These are phyloP conservation scores for Mucor lusitanicus DNA, from an alignment of 371 early-diverging fungal species.

Conservation along the genomic window DNA sequence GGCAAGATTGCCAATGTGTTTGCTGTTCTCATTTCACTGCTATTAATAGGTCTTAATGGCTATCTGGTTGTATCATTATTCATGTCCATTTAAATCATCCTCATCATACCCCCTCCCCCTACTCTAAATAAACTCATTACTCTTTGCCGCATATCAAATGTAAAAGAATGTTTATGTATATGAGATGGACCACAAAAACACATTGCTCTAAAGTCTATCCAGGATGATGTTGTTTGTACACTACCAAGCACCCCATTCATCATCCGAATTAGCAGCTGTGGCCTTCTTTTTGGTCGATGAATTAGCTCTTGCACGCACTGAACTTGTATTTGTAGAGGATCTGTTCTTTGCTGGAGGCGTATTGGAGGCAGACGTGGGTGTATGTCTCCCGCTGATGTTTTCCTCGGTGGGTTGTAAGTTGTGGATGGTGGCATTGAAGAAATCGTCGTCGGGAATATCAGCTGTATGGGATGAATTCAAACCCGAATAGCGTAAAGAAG, in stretches of 20 bases:
- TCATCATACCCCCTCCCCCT: background rate
- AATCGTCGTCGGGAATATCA: slow-evolving; percentile 47
- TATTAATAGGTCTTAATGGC: slow-evolving; percentile 62
- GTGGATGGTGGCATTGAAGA: slow-evolving; percentile 44
- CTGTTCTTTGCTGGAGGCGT: slow-evolving; percentile 28
- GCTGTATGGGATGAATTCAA: slow-evolving; percentile 16
- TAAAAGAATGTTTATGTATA: background rate
- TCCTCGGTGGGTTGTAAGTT: slow-evolving; percentile 38
- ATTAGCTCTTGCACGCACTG: slow-evolving; percentile 33
- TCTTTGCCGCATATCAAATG: too few relatives aligned
- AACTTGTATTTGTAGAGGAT: background rate
- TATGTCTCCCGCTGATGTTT: slow-evolving; percentile 12
- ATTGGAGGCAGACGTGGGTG: slow-evolving; percentile 34
- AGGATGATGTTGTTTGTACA: slow-evolving; percentile 1
- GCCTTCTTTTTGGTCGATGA: slow-evolving; percentile 37
- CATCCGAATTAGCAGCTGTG: slow-evolving; percentile 47
- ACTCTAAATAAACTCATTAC: background rate
- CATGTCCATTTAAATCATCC: slow-evolving; percentile 4
- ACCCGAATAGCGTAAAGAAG: slow-evolving; percentile 16
- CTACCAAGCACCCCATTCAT: slow-evolving; percentile 64
- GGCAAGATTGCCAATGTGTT: slow-evolving; percentile 38
- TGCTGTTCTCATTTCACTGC: slow-evolving; percentile 44
- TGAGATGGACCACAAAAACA: too few relatives aligned
- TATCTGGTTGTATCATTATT: slow-evolving; percentile 52
- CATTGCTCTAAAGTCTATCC: too few relatives aligned